phyloP scores from a whole-genome alignment of 176 grass and related monocot genomes.

The Eleusine indica region DNA sequence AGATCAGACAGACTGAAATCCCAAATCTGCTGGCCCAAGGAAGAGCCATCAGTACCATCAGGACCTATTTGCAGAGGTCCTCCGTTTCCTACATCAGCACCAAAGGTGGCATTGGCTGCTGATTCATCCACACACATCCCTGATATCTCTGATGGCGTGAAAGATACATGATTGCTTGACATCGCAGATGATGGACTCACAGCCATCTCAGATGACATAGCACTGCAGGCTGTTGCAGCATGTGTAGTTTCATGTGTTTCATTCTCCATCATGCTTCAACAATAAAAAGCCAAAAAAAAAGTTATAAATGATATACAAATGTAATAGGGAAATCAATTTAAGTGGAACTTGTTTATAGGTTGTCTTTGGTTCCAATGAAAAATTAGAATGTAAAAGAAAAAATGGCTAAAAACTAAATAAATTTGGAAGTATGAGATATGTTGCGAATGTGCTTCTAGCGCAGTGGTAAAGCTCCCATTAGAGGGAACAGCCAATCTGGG shows the following conservation, averaged over 20 bases:
- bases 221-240: constrained; percentile 36
- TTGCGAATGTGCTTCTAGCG: not conserved
- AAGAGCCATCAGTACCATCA: constrained; percentile 50
- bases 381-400: not conserved
- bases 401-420: not conserved
- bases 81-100: constrained; percentile 46
- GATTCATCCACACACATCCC: constrained; percentile 71
- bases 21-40: constrained; percentile 69
- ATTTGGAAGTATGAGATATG: not conserved
- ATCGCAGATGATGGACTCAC: constrained; percentile 77
- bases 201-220: constrained; percentile 69
- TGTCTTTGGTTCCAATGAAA: not conserved
- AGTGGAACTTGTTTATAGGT: not conserved
- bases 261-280: constrained; percentile 68
- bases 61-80: constrained; percentile 55
- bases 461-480: not conserved
- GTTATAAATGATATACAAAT: not conserved
- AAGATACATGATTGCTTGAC: constrained; percentile 79
- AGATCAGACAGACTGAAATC: constrained; percentile 86
- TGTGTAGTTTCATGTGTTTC: constrained; percentile 32
- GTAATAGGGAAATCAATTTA: not conserved
- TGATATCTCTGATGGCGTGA: constrained; percentile 75
- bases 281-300: constrained; percentile 22
- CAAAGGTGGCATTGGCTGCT: constrained; percentile 51
- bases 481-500: not conserved